Percentiles rank a stretch among this genome's conserved stretches.
Conservation (phyloP, 768 basidiomycete species). For the Scleroderma bovista region DNA sequence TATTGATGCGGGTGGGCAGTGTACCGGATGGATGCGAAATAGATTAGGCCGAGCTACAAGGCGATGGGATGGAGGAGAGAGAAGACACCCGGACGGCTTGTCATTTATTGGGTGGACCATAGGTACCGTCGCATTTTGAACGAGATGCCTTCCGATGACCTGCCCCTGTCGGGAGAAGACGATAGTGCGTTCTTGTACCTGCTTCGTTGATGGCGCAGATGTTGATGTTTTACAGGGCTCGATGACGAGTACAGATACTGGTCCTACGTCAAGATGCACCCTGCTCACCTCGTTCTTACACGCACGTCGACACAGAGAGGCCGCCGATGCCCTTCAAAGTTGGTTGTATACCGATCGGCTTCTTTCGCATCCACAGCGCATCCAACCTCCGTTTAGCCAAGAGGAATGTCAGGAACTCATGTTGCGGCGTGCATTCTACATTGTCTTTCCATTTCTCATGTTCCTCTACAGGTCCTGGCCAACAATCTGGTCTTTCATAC, state of each 20-base stretch:
- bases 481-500: no score
- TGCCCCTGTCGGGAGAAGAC: slow-evolving; percentile 25
- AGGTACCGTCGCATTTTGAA: slow-evolving; percentile 44
- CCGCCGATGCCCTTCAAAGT: slow-evolving; percentile 66
- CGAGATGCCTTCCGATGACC: slow-evolving; percentile 36
- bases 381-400: slow-evolving; percentile 65
- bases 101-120: slow-evolving; percentile 65
- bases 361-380: slow-evolving; percentile 50
- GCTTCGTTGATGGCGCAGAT: neutral
- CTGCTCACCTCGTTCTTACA: slow-evolving; percentile 60
- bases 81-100: slow-evolving; percentile 29
- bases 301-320: slow-evolving; percentile 55
- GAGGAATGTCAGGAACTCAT: slow-evolving; percentile 76
- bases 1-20: slow-evolving; percentile 24
- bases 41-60: slow-evolving; percentile 37
- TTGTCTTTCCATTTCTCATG: no score
- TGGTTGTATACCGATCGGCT: slow-evolving; percentile 82
- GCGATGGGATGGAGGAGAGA: slow-evolving; percentile 26
- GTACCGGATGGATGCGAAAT: slow-evolving; percentile 48
- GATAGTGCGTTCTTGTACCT: slow-evolving; percentile 36
- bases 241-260: slow-evolving; percentile 80
- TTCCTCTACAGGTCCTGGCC: no score
- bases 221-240: slow-evolving; percentile 40
- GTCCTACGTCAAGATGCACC: slow-evolving; percentile 75
- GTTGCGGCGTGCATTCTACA: slow-evolving; percentile 20